Evolutionary conservation across 1,139 yeast genomes (phyloP).

Genomic region (Pichia kudriavzevii): DNA sequence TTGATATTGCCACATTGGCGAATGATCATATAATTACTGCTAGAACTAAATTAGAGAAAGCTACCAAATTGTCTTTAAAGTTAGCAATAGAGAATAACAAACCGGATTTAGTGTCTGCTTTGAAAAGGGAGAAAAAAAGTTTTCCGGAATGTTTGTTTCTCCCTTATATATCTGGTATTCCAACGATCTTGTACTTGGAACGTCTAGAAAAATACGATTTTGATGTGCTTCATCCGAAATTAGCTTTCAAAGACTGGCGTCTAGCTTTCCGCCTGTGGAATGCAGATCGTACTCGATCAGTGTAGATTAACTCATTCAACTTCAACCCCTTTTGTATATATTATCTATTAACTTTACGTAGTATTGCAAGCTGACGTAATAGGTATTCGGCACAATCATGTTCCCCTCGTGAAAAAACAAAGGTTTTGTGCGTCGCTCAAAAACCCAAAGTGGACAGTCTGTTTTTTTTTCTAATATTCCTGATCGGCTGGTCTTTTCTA

Average conservation of each 20-base stretch:
- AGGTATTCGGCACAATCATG: no score
- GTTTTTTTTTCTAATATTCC: no score
- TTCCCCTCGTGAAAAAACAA: no score
- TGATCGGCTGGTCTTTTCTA: no score
- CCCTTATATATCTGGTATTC: conserved; percentile 62
- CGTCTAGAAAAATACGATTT: conserved; percentile 58
- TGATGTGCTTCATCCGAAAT: conserved; percentile 45
- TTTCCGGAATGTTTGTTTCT: conserved; percentile 58
- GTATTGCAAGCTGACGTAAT: no score
- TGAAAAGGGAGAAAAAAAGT: conserved; percentile 19
- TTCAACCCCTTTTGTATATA: no score
- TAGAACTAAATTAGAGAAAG: conserved; percentile 39
- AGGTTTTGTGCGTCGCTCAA: no score
- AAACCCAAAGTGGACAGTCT: no score
- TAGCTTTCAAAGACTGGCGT: conserved; percentile 60
- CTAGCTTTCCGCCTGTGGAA: conserved; percentile 61
- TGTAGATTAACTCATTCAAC: background rate
- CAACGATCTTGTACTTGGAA: conserved; percentile 55
- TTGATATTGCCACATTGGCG: conserved; percentile 65
- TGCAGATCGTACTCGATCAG: conserved; percentile 15
- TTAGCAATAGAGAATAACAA: conserved; percentile 25
- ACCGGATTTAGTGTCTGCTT: conserved; percentile 28
- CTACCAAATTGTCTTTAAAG: conserved; percentile 31
- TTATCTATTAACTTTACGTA: no score
- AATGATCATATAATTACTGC: conserved; percentile 77